Base-by-base conservation (phyloP, 1,284 basidiomycete species). In the Heterobasidion irregulare region DNA sequence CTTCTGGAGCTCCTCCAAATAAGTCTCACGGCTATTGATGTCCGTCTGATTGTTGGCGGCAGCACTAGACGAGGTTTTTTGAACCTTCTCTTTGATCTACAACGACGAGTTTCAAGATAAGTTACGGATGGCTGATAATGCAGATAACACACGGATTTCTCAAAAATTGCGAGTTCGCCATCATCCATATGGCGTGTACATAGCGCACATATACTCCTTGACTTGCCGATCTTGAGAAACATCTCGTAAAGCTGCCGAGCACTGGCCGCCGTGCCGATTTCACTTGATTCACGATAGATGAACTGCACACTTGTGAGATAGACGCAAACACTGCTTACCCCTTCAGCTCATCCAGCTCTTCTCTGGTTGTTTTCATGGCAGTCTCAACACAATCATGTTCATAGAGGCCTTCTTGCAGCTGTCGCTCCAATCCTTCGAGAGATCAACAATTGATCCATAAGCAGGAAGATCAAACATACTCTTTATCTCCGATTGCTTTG, bases 101-200 rank as follows among this genome's bases (percentile, higher is more conserved):
- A 54, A 45, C 7, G 52, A 50, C 33, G 53, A 53, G 9, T 26
- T 26, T 26, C 4, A 26, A 26, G 26, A 26, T 26, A 26, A 26
- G 26, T 26, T 26, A 5, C 26, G 26, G 26, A 26, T 26, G 6
- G 26, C 6, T 33, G 36, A 45, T 10, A 46, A 41, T 13, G 41
- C 9, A 46, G 46, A 35, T 32, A 41, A 47, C 81, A 41, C 55
- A 91, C 91, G 59, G 81, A 81, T 70, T 78, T 78, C 67, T 91
- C 84, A 58, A 90, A 89, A 0, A 74, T 72, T 1, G 66, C 67
- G 46, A 86, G 66, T 57, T 95, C 92, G 8, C 74, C 68, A 35
- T 79, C 75, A 16, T 80, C 73, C 64, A 98, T 74, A 33, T 73
- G 74, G 6, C 94, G 82, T 60, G 83, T 82, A 66, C 95, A 98